Base-by-base conservation (phyloP, 371 early-diverging fungal genomes). In the Saksenaea oblongispora region DNA sequence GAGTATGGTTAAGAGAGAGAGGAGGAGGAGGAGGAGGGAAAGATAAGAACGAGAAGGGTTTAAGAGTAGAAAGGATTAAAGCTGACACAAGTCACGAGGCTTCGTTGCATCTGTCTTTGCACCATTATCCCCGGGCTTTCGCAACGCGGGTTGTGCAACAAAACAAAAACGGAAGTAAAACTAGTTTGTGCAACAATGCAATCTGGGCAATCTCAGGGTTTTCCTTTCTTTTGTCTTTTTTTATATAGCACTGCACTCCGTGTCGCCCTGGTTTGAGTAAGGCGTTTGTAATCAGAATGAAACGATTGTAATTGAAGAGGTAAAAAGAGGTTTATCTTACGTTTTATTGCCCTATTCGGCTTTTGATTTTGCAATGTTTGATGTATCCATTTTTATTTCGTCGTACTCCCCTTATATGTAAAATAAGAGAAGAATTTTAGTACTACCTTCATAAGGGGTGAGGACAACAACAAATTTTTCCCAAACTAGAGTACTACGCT, bases 401-500 rank as follows among this genome's bases (percentile, higher is more conserved):
- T 47, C 22, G 51, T 47, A 47, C 51, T 47, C 51, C 51, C 51
- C 51, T 47, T 47, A 47, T 47, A 47, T 47, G 51, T 47, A 47
- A 47, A 47, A 47, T 47, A 47, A 47, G 51, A 22, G 51, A 47
- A 10, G 24, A 47, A 47, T 47, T 22, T 31, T 22, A 18, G 51
- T 47, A 17, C 51, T 17, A 47, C 51, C 5, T 5, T 44, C 22
- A 47, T 47, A 47, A 47, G 22, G 51, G n/a, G 51, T 5, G 24
- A 22, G 8, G 9, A 47, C 51, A 24, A 47, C 31, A 31, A 31
- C 31, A 7, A 31, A 22, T 22, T 11, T 47, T 47, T 9, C 11
- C 51, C 31, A 31, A 31, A 31, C 31, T 31, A 2, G 31, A 31
- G 31, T 7, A 31, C 7, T 31, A 31, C 31, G 31, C 31, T 31